Conservation (phyloP, 1,284 basidiomycete species). For the Sporisorium exsertum region DNA sequence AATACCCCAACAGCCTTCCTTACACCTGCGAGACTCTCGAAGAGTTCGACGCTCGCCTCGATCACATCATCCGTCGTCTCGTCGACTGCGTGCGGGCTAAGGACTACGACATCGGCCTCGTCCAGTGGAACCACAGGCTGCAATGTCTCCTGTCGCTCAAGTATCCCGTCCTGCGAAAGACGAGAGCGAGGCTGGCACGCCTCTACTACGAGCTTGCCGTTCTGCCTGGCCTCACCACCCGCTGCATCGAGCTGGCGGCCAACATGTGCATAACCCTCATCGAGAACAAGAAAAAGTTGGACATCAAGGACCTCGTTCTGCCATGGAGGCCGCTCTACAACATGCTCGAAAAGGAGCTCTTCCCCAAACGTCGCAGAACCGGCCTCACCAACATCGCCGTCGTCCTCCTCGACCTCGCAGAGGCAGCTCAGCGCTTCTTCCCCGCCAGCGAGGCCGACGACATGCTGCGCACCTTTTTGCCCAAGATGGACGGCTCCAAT, state of each 20-base stretch:
- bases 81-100: slow-evolving; percentile 82
- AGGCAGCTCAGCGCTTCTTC: slow-evolving; percentile 86
- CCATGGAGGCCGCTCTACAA: slow-evolving; percentile 89
- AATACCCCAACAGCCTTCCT: slow-evolving; percentile 73
- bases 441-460: slow-evolving; percentile 87
- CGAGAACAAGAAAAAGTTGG: slow-evolving; percentile 82
- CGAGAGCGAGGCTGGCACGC: slow-evolving; percentile 80
- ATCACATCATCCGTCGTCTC: slow-evolving; percentile 80
- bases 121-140: slow-evolving; percentile 74
- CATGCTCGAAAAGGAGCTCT: slow-evolving; percentile 83
- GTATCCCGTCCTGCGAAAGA: slow-evolving; percentile 71
- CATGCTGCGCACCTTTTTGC: slow-evolving; percentile 85
- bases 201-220: slow-evolving; percentile 84
- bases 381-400: slow-evolving; percentile 75
- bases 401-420: slow-evolving; percentile 86
- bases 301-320: slow-evolving; percentile 83
- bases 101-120: slow-evolving; percentile 72
- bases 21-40: slow-evolving; percentile 84
- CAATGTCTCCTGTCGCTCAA: slow-evolving; percentile 67
- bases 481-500: slow-evolving; percentile 79
- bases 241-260: slow-evolving; percentile 78
- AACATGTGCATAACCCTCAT: slow-evolving; percentile 80
- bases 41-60: slow-evolving; percentile 83
- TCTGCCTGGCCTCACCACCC: slow-evolving; percentile 81
- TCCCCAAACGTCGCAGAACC: slow-evolving; percentile 76